These are phyloP conservation scores for Nitzschia sp. DNA, from an alignment of 108 stramenopile species.

Conservation along the genomic window DNA sequence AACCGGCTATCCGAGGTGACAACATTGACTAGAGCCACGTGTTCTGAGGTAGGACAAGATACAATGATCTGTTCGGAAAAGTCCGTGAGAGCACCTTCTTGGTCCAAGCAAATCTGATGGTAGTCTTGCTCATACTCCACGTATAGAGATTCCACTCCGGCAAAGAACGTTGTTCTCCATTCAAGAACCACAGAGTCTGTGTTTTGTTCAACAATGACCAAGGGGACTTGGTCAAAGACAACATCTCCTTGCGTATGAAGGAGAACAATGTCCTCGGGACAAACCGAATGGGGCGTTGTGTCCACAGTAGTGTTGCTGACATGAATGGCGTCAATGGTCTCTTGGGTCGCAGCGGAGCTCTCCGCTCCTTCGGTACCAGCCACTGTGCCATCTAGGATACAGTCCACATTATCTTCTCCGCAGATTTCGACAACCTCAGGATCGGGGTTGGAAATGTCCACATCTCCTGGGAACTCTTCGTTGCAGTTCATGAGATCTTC, in stretches of 20 bases:
- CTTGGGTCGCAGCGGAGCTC: neutral
- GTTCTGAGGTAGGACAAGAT: neutral
- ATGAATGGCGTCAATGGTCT: neutral
- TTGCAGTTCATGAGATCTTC: neutral
- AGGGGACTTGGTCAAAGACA: neutral
- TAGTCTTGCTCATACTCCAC: neutral
- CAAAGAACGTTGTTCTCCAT: neutral
- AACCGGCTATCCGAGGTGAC: neutral
- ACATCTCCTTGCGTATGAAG: neutral
- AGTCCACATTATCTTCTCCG: constrained; percentile 5
- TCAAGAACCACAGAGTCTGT: neutral
- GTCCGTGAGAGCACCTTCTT: neutral
- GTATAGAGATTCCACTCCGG: neutral
- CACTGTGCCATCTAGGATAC: constrained; percentile 1
- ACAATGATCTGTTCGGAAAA: neutral
- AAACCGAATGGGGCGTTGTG: neutral
- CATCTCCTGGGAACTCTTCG: neutral
- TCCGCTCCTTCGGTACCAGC: constrained; percentile 2
- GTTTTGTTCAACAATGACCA: neutral
- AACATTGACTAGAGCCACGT: neutral
- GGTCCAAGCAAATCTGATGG: neutral
- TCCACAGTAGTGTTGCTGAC: neutral
- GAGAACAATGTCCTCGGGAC: neutral
- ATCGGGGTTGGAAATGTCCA: neutral
- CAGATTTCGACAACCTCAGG: constrained; percentile 9